A percentile compares a stretch with the other conserved stretches of the same genome.
Conservation (phyloP, 306 rosid species). For the Canavalia ensiformis region DNA sequence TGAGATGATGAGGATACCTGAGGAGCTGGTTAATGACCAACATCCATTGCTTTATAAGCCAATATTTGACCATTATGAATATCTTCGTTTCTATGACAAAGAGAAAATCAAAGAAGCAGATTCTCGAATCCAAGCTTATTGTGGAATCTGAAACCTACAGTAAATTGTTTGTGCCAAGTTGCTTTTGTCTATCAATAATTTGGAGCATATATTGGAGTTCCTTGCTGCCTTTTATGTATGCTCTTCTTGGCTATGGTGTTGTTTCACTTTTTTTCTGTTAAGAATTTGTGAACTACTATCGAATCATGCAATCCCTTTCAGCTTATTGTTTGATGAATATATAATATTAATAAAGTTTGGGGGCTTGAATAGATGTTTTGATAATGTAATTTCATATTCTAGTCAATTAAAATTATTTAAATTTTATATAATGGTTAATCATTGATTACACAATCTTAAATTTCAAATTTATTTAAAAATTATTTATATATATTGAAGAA, state of each 20-base stretch:
- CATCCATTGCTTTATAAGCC: conserved; percentile 53
- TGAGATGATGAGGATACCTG: conserved; percentile 32
- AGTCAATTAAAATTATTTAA: too few relatives aligned
- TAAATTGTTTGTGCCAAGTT: background rate
- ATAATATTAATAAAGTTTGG: too few relatives aligned
- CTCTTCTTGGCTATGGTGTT: background rate
- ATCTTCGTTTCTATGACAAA: conserved; percentile 45
- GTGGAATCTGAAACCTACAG: conserved; percentile 40
- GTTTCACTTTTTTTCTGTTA: background rate
- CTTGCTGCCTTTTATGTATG: background rate
- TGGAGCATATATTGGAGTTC: background rate
- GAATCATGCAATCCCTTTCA: background rate
- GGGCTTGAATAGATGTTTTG: too few relatives aligned
- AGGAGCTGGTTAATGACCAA: conserved; percentile 49
- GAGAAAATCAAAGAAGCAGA: conserved; percentile 28
- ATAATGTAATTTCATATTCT: too few relatives aligned
- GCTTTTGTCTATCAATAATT: background rate
- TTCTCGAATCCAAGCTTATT: conserved; percentile 42
- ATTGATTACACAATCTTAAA: too few relatives aligned
- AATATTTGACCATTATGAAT: conserved; percentile 49
- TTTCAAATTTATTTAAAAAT: too few relatives aligned
- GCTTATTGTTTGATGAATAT: background rate
- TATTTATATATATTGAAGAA: too few relatives aligned
- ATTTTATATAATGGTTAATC: too few relatives aligned
- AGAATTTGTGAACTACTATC: background rate